Evolutionary conservation across 1,284 basidiomycete species (phyloP), one percentile per base, ranked within the genome.

Genomic region (Bondarzewia mesenterica): DNA sequence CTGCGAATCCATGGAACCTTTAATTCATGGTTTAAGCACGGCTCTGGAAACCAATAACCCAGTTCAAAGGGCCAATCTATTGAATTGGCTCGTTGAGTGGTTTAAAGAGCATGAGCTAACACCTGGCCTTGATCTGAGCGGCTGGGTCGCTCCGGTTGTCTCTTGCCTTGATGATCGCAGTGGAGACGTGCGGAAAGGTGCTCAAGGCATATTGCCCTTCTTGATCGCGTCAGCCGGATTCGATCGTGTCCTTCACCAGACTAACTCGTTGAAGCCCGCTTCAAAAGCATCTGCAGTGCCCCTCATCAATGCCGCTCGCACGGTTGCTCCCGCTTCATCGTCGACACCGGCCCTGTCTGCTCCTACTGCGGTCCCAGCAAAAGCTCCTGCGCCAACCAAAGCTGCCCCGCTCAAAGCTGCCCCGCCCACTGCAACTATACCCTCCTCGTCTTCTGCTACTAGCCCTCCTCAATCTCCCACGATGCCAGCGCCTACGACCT

Each of bases 21-120:
- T 99, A 77, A 77, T 90, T 23, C 66, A 80, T 39, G 85, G 88
- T 15, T 72, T 99, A 27, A 81, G 82, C 12, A 80, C 85, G 8
- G 86, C 83, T 6, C 69, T 98, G 35, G 96, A 99, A 62, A 75
- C 83, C 1, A 74, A 85, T 36, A 99, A 98, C 63, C 96, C 96
- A 2, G 67, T 91, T 45, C 87, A 97, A 54, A 86, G 92, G 50
- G 82, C 88, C 25, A 86, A 85, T 7, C 71, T 98, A 5, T 74
- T 96, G 41, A 78, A 77, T 36, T 99, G 95, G 93, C 70, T 97
- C 27, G 83, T 76, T 1, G 84, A 84, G 47, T 87, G 85, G 77
- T 80, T 93, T 60, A 83, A 82, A 55, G 79, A 78, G 44, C 77
- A 85, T 47, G 72, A 77, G 40, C 71, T 79, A 2, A 54, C 72